These are phyloP conservation scores for Tympanopsis confertula DNA, from an alignment of 2,329 filamentous ascomycete genomes.

Conservation along the genomic window DNA sequence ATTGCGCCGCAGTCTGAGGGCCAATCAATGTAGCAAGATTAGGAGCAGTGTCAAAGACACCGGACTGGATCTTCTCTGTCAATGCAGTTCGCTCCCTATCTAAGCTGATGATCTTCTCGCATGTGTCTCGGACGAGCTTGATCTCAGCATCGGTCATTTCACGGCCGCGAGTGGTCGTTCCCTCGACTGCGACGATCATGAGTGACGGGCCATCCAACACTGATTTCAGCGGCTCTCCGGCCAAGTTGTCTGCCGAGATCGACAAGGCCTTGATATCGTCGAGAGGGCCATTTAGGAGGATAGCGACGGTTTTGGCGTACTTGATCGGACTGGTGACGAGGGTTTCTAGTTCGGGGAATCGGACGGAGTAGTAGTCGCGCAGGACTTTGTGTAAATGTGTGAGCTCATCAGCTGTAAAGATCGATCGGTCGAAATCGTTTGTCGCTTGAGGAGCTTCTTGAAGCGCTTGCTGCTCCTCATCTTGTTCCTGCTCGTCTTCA, in stretches of 20 bases:
- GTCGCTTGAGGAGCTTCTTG: background rate
- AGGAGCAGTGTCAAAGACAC: slow-evolving; percentile 91
- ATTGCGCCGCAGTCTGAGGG: slow-evolving; percentile 82
- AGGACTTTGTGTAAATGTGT: slow-evolving; percentile 92
- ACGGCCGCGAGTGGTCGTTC: slow-evolving; percentile 74
- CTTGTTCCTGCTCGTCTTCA: background rate
- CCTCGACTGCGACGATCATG: slow-evolving; percentile 94
- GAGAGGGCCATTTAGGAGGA: slow-evolving; percentile 84
- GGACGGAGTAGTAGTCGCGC: slow-evolving; percentile 84
- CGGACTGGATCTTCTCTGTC: slow-evolving; percentile 88
- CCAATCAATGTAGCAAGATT: slow-evolving; percentile 86
- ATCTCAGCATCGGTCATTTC: slow-evolving; percentile 69
- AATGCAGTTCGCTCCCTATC: slow-evolving; percentile 78
- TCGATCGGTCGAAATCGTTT: slow-evolving; percentile 37
- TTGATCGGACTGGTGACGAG: slow-evolving; percentile 86
- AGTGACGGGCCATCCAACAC: slow-evolving; percentile 80
- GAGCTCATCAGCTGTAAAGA: slow-evolving; percentile 73
- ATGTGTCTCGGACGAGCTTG: slow-evolving; percentile 62
- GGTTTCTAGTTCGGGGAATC: slow-evolving; percentile 85
- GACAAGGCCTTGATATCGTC: slow-evolving; percentile 76
- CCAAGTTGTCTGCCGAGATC: slow-evolving; percentile 58
- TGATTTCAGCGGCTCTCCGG: slow-evolving; percentile 54
- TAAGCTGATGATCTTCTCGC: slow-evolving; percentile 77
- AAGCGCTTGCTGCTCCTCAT: background rate
- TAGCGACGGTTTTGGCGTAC: slow-evolving; percentile 88